Base-by-base conservation (phyloP, 2,329 filamentous ascomycete species). In the Remersonia thermophila region DNA sequence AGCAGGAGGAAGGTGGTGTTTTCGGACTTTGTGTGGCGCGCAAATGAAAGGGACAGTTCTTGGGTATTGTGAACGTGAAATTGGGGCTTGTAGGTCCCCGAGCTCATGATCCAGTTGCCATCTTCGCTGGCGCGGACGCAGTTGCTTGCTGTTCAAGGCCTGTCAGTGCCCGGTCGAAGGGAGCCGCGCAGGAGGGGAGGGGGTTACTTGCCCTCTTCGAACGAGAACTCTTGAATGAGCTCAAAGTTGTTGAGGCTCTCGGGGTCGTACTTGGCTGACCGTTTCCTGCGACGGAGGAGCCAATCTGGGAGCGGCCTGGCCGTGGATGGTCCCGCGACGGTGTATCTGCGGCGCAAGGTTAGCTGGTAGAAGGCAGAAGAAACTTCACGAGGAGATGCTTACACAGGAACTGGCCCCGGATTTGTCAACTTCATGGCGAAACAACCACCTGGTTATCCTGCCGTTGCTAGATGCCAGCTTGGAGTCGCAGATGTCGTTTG, bases 61-160 rank as follows among this genome's bases (percentile, higher is more conserved):
- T 87, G 82, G 5, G 96, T 74, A 55, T 93, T 85, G 60, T 98
- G 93, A n/a, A 84, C 81, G 55, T 96, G 91, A 40, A 96, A 93
- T 57, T 93, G 47, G 25, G 55, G 66, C 58, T 68, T 74, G 57
- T 76, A 80, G 36, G 74, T 79, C 64, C 85, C 86, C 35, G 87
- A 93, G 52, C 83, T 93, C 83, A 95, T 91, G 28, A 91, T 77
- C 87, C 91, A 98, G 55, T 96, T 80, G 33, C 89, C 89, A 72
- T 98, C 91, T 40, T 94, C 87, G 50, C 84, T 94, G 44, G 91
- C 75, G 33, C 85, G 75, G 44, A 98, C 76, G 55, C 89, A 95
- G 48, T 80, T 76, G 55, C 86, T 94, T 28, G 93, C 89, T 61
- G 27, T 41, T 27, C 3, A 14, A 17, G 10, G 13, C 10, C 16